Evolutionary conservation across 2,329 filamentous ascomycete genomes (phyloP).

Genomic region (Coniochaeta sp.): DNA sequence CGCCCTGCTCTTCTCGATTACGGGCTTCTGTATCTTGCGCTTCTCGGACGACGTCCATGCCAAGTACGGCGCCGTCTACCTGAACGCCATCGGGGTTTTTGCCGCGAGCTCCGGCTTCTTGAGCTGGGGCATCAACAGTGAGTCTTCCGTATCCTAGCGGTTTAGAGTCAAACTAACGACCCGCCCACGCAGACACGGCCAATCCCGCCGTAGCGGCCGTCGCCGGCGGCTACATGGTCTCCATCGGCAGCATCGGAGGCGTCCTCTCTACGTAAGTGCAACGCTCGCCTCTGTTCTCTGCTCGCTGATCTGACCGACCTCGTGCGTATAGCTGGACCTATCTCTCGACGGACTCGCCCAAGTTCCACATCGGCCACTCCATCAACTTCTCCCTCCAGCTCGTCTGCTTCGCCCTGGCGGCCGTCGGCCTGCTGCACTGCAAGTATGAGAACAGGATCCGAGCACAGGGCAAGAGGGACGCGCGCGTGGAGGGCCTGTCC

Average conservation of each 20-base stretch:
- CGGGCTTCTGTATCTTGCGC: constrained; percentile 3
- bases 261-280: constrained; percentile 6
- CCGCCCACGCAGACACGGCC: constrained; percentile 1
- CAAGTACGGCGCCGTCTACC: constrained; percentile 5
- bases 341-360: constrained; percentile 5
- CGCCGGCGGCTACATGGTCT: constrained; percentile 6
- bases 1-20: constrained; percentile 2
- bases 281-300: not conserved
- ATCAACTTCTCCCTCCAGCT: constrained; percentile 7
- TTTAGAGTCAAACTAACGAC: not conserved
- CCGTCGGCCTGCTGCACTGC: constrained; percentile 3
- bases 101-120: constrained; percentile 5
- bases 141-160: not conserved
- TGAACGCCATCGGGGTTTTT: constrained; percentile 5
- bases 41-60: constrained; percentile 4
- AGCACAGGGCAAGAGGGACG: constrained; percentile 3
- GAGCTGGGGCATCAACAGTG: constrained; percentile 7
- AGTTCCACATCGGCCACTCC: constrained; percentile 7
- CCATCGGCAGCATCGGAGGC: constrained; percentile 4
- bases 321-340: constrained; percentile 3
- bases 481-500: constrained; percentile 1
- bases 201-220: constrained; percentile 5
- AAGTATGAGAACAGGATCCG: constrained; percentile 6
- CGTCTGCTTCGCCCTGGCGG: constrained; percentile 3
- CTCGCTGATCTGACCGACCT: not conserved